Base-by-base conservation (phyloP, 2,329 filamentous ascomycete species). In the Didymella segeticola region DNA sequence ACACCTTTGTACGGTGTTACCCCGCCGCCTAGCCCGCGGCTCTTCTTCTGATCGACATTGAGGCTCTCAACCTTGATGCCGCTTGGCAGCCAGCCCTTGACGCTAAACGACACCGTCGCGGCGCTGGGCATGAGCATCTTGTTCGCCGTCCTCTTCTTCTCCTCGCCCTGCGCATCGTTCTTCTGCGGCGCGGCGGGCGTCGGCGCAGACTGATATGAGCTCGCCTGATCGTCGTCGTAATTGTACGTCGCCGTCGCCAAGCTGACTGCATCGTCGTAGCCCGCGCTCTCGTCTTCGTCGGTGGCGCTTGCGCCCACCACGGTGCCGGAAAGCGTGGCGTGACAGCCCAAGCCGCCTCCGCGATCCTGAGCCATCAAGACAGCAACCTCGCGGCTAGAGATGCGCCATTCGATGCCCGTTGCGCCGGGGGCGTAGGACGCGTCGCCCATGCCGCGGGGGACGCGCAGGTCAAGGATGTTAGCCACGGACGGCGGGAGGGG, bases 1-100 rank as follows among this genome's bases (percentile, higher is more conserved):
- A 99, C 95, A 1, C 95, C 95, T 78, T 98, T 99, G 77, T 96
- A 98, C 20, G 95, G 95, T 77, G 92, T 96, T 31, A 98, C 86
- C 2, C 89, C 86, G 62, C 96, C 91, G 0, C 91, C 91, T 38
- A 99, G 68, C 0, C 95, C 95, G 52, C 88, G 85, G 74, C 91
- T 96, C 77, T 88, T 92, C 72, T 90, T 88, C n/a, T 85, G 80
- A 71, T 88, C 85, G 12, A 88, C 75, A n/a, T 79, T 78, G 57
- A 88, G 68, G 61, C 81, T 83, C 47, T 88, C 85, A 1, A 88
- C 86, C 56, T 80, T 83, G 63, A 88, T 80, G 3, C 86, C 86
- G 60, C 85, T 87, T 0, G 86, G 82, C 31, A 88, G 70, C 85
- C 85, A 87, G 2, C 86, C 86, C 57, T 85, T 84, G 37, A 87